Base-by-base conservation (phyloP, 768 basidiomycete species). In the Auriscalpium orientale region DNA sequence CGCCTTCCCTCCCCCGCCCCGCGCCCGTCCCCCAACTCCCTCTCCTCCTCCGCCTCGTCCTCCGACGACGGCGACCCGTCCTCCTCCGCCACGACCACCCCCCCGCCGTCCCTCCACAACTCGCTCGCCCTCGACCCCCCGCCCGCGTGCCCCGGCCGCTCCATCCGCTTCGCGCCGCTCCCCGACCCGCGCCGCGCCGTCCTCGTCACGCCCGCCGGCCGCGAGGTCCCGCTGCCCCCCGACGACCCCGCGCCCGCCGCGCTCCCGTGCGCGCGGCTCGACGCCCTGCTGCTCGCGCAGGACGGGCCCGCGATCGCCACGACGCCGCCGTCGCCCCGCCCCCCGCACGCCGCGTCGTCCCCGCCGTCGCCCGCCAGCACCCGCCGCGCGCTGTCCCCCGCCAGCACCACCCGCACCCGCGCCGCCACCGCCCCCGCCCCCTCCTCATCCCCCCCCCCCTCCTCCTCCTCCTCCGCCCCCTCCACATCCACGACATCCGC, bases 91-190 rank as follows among this genome's bases (percentile, higher is more conserved):
- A 49, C 49, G 16, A 49, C 56, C 1, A 59, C 56, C 8, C 49
- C 45, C 11, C 52, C 56, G 10, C 20, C 13, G 8, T n/a, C 58
- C 18, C 40, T 57, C 3, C 22, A 13, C 35, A 49, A 50, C 22
- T 50, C 58, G 12, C 48, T 53, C 21, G 0, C 56, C n/a, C 49
- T 51, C 8, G 28, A 28, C 28, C 28, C 4, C 28, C 56, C 56
- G 20, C 53, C 53, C 36, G n/a, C 28, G 20, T 60, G 56, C 53
- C 34, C 56, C 53, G 21, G 11, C 43, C 67, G 68, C 35, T 70
- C 72, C 48, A 92, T 94, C 57, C 81, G 88, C 58, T 94, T 94
- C 59, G 91, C 92, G 0, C 92, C 92, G 1, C 79, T 94, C 16
- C 92, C 92, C 1, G 86, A 89, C 62, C 87, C 89, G 1, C 76